Conservation (phyloP, 805 yeast genomes). For the Blastobotrys peoriensis region DNA sequence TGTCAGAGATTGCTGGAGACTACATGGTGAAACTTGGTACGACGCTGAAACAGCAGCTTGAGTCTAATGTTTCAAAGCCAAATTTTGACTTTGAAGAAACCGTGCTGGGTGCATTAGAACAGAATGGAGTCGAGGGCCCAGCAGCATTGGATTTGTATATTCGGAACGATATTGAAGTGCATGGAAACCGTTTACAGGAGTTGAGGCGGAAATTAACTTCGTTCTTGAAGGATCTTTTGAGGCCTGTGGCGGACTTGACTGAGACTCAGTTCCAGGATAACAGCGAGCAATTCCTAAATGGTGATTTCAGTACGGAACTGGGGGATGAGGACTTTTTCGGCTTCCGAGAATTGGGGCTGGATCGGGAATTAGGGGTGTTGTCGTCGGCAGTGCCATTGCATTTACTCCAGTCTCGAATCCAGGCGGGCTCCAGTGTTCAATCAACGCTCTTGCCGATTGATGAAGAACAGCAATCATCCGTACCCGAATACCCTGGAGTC, state of each 20-base stretch:
- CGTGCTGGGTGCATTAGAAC: constrained; percentile 59
- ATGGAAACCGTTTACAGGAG: constrained; percentile 62
- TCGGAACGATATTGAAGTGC: constrained; percentile 64
- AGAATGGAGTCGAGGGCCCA: constrained; percentile 73
- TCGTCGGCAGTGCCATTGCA: constrained; percentile 87
- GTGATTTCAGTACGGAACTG: constrained; percentile 86
- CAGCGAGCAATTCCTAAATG: constrained; percentile 89
- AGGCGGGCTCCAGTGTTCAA: constrained; percentile 38
- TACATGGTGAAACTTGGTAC: constrained; percentile 69
- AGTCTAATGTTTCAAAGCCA: constrained; percentile 37
- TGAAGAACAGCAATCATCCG: constrained; percentile 39
- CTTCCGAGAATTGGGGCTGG: constrained; percentile 87
- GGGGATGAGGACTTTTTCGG: constrained; percentile 96
- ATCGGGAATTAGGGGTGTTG: constrained; percentile 80
- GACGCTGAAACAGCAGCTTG: constrained; percentile 65
- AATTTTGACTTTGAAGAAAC: constrained; percentile 39
- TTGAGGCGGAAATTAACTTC: constrained; percentile 58
- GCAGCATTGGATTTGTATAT: constrained; percentile 70
- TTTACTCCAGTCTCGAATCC: constrained; percentile 69
- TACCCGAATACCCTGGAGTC: constrained; percentile 46
- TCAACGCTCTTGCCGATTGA: constrained; percentile 46
- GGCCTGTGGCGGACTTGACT: constrained; percentile 65
- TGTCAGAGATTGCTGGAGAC: constrained; percentile 78
- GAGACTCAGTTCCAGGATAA: constrained; percentile 82
- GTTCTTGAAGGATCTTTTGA: constrained; percentile 70